phyloP scores from a whole-genome alignment of 345 rosid genomes.

The Citrus glauca region DNA sequence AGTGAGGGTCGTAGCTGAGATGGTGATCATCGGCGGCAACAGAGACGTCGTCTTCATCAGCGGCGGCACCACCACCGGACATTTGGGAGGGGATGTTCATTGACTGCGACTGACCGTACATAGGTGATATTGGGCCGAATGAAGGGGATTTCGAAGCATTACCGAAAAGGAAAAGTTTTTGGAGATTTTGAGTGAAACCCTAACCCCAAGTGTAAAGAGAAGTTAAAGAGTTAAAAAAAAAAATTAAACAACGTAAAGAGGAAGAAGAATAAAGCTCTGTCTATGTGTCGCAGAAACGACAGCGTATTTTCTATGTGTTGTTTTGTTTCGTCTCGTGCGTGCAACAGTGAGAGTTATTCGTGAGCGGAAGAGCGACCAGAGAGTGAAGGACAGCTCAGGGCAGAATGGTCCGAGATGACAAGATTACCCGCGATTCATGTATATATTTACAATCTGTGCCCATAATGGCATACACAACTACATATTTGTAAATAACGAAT shows the following conservation, averaged over 20 bases:
- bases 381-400: conserved; percentile 17
- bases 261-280: background rate
- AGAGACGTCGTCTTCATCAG: conserved; percentile 34
- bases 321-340: too few species aligned
- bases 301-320: too few species aligned
- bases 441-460: background rate
- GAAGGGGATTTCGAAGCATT: conserved; percentile 28
- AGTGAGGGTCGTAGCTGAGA: conserved; percentile 37
- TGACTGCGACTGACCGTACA: conserved; percentile 61
- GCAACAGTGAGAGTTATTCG: too few species aligned
- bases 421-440: background rate
- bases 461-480: background rate
- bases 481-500: too few species aligned
- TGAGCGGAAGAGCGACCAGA: background rate
- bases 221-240: background rate
- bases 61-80: conserved; percentile 11
- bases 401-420: background rate
- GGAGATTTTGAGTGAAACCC: conserved; percentile 15
- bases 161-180: conserved; percentile 2
- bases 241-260: background rate
- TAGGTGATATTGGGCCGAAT: conserved; percentile 22
- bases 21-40: conserved; percentile 36
- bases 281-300: too few species aligned
- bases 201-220: conserved; percentile 17
- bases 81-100: conserved; percentile 49